phyloP scores from a whole-genome alignment of 345 rosid genomes.

The Aquilaria yunnanensis region DNA sequence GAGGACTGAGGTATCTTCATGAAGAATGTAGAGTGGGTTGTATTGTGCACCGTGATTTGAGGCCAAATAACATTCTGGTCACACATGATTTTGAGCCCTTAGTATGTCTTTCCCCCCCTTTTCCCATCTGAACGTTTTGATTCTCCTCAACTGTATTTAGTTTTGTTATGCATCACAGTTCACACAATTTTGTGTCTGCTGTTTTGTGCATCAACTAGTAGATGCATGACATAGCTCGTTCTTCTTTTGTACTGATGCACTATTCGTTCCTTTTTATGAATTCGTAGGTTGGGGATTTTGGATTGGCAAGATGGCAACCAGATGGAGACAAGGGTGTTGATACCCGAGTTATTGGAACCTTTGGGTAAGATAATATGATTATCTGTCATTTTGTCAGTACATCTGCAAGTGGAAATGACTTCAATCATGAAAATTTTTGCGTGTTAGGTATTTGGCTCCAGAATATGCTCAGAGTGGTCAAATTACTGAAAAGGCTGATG shows the following conservation, averaged over 20 bases:
- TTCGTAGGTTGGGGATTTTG: slow-evolving; percentile 94
- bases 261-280: slow-evolving; percentile 7
- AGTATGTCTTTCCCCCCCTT: slow-evolving; percentile 35
- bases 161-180: background rate
- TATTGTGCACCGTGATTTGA: slow-evolving; percentile 94
- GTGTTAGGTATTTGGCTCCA: slow-evolving; percentile 80
- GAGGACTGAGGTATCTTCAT: slow-evolving; percentile 94
- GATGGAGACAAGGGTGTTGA: slow-evolving; percentile 93
- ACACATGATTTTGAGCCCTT: slow-evolving; percentile 97
- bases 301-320: slow-evolving; percentile 98
- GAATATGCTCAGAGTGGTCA: slow-evolving; percentile 98
- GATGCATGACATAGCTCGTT: no score
- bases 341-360: slow-evolving; percentile 92
- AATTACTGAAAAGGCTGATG: slow-evolving; percentile 96
- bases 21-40: slow-evolving; percentile 99
- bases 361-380: slow-evolving; percentile 46
- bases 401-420: background rate
- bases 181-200: background rate
- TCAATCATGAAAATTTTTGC: slow-evolving; percentile 6
- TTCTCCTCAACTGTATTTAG: background rate
- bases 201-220: background rate
- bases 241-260: no score
- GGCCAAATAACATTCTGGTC: slow-evolving; percentile 91
- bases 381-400: slow-evolving; percentile 8
- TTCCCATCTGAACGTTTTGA: background rate